phyloP scores from a whole-genome alignment of 257 asterid genomes.

The Solanum chilense region DNA sequence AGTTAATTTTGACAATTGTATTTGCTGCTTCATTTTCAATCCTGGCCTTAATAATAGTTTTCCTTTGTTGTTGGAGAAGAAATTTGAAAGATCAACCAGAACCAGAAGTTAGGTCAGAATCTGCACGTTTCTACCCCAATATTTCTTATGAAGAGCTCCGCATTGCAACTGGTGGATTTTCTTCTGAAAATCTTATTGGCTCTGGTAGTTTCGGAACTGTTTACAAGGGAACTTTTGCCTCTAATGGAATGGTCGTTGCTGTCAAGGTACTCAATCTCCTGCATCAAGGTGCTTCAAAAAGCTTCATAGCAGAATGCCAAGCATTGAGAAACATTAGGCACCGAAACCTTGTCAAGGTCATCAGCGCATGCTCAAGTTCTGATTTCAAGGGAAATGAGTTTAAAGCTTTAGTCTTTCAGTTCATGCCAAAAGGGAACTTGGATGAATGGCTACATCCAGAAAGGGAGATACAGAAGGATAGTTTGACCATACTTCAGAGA shows the following conservation, averaged over 20 bases:
- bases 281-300: conserved; percentile 29
- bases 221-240: conserved; percentile 22
- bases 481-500: conserved; percentile 25
- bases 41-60: conserved; percentile 9
- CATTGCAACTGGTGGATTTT: conserved; percentile 29
- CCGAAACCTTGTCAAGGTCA: conserved; percentile 39
- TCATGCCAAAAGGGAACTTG: conserved; percentile 45
- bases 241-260: conserved; percentile 20
- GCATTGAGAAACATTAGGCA: conserved; percentile 36
- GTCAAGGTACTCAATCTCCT: conserved; percentile 36
- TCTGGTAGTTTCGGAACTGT: conserved; percentile 37
- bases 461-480: neutral
- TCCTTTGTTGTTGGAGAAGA: conserved; percentile 13
- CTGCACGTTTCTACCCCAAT: conserved; percentile 10
- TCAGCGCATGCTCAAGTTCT: conserved; percentile 41
- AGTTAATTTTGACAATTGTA: conserved; percentile 1
- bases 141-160: conserved; percentile 30
- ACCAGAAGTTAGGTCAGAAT: neutral
- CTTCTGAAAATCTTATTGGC: conserved; percentile 22
- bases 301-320: conserved; percentile 38
- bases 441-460: conserved; percentile 41
- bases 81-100: conserved; percentile 1
- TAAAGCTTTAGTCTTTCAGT: conserved; percentile 32
- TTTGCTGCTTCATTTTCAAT: conserved; percentile 14
- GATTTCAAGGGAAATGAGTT: conserved; percentile 34